Evolutionary conservation across 495 filamentous ascomycete species (phyloP), one percentile per base, ranked within the genome.

Genomic region (Penicillium waksmanii): DNA sequence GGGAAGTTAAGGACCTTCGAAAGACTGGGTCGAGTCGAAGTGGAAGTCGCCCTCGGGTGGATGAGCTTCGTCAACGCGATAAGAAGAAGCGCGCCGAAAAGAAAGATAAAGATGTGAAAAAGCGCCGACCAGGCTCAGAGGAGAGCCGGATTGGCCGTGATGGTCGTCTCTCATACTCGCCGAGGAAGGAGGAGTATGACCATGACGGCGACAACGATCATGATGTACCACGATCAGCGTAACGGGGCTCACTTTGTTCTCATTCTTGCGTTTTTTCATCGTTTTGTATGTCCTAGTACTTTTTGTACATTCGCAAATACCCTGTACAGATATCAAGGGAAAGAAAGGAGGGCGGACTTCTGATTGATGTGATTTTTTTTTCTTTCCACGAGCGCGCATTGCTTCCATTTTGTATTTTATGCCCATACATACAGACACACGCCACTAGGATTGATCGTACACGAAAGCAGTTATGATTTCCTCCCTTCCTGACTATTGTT

Each of bases 1-100:
- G 86, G 55, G 93, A 97, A 74, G 87, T 96, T 61, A 89, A 89
- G 65, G 87, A 87, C 47, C 68, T 80, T n/a, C 72, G 73, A 1
- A 69, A 66, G 7, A 67, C 51, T 18, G 72, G 61, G 6, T 70
- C 70, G 2, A 77, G 73, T 50, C 74, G 69, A 18, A 76, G 71
- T 47, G 71, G 66, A 10, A 73, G 69, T 36, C 70, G 69, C 13
- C 73, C 69, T 53, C 64, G 60, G 40, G 52, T 60, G 1, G 72
- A 73, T 35, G 71, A 75, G 21, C 50, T 64, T 12, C 69, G 65
- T 2, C 49, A 25, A 10, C 68, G 69, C 2, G 73, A 73, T 47
- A 77, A 67, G 43, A 72, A 70, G 56, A 75, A 69, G 40, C 55
- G 55, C 33, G 62, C n/a, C 12, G 73, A 74, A 18, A 73, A 70